Conservation (phyloP, 2,329 filamentous ascomycete genomes). For the Monosporascus sp. region DNA sequence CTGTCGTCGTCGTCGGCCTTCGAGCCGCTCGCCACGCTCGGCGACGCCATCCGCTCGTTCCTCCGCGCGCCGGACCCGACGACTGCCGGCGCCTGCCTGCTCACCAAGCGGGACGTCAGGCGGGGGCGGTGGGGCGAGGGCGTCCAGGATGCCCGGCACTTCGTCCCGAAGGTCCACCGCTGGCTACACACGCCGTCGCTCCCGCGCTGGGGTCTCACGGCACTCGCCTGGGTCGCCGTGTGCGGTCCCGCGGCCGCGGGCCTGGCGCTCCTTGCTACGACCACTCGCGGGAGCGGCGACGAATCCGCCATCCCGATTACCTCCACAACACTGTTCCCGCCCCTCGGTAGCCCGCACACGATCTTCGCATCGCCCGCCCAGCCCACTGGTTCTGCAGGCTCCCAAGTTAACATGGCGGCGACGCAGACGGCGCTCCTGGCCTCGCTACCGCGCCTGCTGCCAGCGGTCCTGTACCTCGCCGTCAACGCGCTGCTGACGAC, state of each 20-base stretch:
- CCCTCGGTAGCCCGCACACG: conserved; percentile 4
- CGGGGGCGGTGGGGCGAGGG: conserved; percentile 36
- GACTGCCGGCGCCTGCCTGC: conserved; percentile 36
- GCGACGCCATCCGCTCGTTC: conserved; percentile 28
- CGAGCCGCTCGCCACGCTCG: conserved; percentile 26
- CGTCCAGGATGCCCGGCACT: conserved; percentile 37
- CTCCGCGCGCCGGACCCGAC: conserved; percentile 22
- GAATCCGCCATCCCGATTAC: conserved; percentile 33
- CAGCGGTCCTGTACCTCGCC: conserved; percentile 43
- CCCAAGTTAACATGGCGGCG: conserved; percentile 34
- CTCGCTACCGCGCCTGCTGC: conserved; percentile 43
- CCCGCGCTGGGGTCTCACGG: conserved; percentile 37
- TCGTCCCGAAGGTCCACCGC: conserved; percentile 33
- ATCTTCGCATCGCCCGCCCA: conserved; percentile 11
- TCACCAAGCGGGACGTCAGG: conserved; percentile 42
- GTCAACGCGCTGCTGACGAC: conserved; percentile 42
- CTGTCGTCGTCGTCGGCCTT: conserved; percentile 13
- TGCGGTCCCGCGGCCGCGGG: conserved; percentile 33
- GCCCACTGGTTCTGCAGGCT: conserved; percentile 22
- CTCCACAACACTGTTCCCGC: conserved; percentile 33
- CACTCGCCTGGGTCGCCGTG: conserved; percentile 34
- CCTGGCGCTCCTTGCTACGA: conserved; percentile 28
- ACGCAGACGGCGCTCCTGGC: conserved; percentile 32
- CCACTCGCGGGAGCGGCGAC: conserved; percentile 32
- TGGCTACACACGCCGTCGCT: conserved; percentile 42